A percentile compares a stretch with the other conserved stretches of the same genome.
These are phyloP conservation scores for Protostelium mycophagum DNA, from an alignment of 78 protist species.

Conservation along the genomic window DNA sequence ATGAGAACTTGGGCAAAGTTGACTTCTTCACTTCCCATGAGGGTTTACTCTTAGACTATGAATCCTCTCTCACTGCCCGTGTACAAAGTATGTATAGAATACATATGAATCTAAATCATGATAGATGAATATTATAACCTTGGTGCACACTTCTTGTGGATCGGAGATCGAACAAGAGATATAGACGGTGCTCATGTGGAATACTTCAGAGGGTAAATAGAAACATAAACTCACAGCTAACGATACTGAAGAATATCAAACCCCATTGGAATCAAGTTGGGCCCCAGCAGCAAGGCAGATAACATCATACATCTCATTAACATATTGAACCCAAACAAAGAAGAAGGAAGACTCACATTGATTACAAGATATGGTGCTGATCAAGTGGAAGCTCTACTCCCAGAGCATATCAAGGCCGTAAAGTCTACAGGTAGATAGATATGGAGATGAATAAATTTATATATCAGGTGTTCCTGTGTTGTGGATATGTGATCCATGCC, in stretches of 20 bases:
- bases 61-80: slow-evolving; percentile 39
- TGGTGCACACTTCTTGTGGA: slow-evolving; percentile 71
- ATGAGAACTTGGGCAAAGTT: neutral
- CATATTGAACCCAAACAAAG: slow-evolving; percentile 28
- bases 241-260: slow-evolving; percentile 54
- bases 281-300: slow-evolving; percentile 45
- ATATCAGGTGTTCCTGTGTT: neutral
- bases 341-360: slow-evolving; percentile 39
- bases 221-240: neutral
- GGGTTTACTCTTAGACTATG: slow-evolving; percentile 56
- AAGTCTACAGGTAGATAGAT: slow-evolving; percentile 3
- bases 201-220: slow-evolving; percentile 48
- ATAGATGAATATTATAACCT: slow-evolving; percentile 20
- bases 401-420: slow-evolving; percentile 26
- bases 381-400: neutral
- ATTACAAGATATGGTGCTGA: slow-evolving; percentile 52
- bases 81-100: neutral
- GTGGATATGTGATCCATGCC: slow-evolving; percentile 55
- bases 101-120: neutral
- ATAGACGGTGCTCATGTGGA: slow-evolving; percentile 64
- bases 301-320: slow-evolving; percentile 35
- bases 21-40: slow-evolving; percentile 65
- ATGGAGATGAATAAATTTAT: neutral
- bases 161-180: slow-evolving; percentile 73
- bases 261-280: slow-evolving; percentile 70